Evolutionary conservation across 192 early-diverging fungal species (phyloP).

Genomic region (Coemansia sp.): DNA sequence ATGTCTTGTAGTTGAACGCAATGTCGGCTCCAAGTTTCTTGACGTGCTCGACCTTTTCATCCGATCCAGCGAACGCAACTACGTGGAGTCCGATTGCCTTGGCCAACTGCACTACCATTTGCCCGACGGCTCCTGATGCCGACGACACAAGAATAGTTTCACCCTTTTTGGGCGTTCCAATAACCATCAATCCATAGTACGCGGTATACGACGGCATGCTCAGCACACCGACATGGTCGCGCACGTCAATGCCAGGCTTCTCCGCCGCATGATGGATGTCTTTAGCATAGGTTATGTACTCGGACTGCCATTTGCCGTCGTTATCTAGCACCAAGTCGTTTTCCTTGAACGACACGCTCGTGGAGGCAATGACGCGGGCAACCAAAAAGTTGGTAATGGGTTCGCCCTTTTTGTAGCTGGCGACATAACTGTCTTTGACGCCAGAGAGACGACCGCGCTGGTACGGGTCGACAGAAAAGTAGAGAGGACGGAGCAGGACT

Average conservation of each 20-base stretch:
- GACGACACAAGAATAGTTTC: conserved; percentile 82
- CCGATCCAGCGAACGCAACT: conserved; percentile 77
- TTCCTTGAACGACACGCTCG: conserved; percentile 53
- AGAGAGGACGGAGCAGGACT: conserved; percentile 61
- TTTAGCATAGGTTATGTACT: conserved; percentile 46
- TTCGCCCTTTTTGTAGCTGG: conserved; percentile 55
- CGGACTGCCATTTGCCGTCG: conserved; percentile 60
- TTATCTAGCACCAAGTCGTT: conserved; percentile 66
- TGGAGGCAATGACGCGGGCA: conserved; percentile 65
- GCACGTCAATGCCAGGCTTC: conserved; percentile 4
- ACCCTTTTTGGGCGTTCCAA: conserved; percentile 72
- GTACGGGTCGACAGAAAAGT: conserved; percentile 75
- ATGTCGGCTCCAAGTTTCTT: conserved; percentile 72
- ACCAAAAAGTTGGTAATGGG: conserved; percentile 42
- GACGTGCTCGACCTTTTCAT: conserved; percentile 80
- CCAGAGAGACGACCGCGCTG: conserved; percentile 56
- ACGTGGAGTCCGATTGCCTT: conserved; percentile 74
- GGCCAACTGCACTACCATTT: conserved; percentile 77
- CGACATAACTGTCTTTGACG: conserved; percentile 58
- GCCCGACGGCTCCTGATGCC: conserved; percentile 76
- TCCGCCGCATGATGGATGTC: conserved; percentile 9
- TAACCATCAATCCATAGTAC: conserved; percentile 60
- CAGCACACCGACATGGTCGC: conserved; percentile 52
- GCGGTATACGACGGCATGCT: conserved; percentile 84
- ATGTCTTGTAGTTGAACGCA: conserved; percentile 92